phyloP scores from a whole-genome alignment of 1,284 basidiomycete genomes.

The Sparassis latifolia region DNA sequence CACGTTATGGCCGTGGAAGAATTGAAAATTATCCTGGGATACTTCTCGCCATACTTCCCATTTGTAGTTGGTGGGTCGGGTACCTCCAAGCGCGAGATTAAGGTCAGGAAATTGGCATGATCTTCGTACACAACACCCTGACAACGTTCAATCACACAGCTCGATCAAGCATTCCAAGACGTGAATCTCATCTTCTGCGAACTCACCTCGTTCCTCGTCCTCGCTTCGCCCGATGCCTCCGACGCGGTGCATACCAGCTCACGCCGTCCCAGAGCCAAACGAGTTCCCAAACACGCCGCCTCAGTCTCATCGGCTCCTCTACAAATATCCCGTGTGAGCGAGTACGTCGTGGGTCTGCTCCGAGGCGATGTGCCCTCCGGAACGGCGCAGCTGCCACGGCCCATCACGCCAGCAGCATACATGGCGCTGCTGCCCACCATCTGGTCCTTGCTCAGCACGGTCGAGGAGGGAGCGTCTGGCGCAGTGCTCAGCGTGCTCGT shows the following conservation, averaged over 20 bases:
- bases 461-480: conserved; percentile 22
- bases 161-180: conserved; percentile 58
- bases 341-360: conserved; percentile 69
- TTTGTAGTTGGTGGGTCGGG: conserved; percentile 39
- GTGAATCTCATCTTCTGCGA: conserved; percentile 75
- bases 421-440: conserved; percentile 72
- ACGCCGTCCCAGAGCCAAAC: not conserved
- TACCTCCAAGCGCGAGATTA: conserved; percentile 41
- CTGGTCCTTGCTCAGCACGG: conserved; percentile 64
- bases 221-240: conserved; percentile 29
- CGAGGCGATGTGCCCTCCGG: conserved; percentile 41
- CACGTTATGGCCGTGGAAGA: conserved; percentile 31
- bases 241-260: not conserved
- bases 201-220: conserved; percentile 56
- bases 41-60: conserved; percentile 83
- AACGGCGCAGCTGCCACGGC: conserved; percentile 32
- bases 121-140: conserved; percentile 1
- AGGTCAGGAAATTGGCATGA: conserved; percentile 35
- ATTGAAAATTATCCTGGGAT: conserved; percentile 53
- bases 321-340: conserved; percentile 51
- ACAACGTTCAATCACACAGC: conserved; percentile 25
- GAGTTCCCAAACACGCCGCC: no score
- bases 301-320: conserved; percentile 12
- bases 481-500: conserved; percentile 44
- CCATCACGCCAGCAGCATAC: conserved; percentile 60